These are phyloP conservation scores for Ceratonia siliqua DNA, from an alignment of 306 rosid species.

Conservation along the genomic window DNA sequence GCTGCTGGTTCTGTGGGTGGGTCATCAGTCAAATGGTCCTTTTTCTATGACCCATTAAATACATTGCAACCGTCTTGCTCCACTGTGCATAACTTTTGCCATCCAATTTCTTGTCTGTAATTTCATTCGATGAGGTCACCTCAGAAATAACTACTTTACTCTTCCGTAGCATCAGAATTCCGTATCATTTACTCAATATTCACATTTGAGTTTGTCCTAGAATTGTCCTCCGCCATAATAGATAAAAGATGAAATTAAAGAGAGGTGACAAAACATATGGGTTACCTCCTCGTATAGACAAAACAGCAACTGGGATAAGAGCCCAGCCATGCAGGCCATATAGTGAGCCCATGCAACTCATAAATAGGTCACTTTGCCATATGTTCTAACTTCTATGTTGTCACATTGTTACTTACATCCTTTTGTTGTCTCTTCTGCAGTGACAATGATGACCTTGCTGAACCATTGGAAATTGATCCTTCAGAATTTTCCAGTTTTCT, in stretches of 20 bases:
- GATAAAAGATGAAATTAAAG: not conserved
- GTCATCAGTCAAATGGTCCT: not conserved
- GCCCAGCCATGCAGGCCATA: not conserved
- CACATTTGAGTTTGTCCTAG: not conserved
- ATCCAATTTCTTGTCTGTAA: not conserved
- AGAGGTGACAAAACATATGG: not conserved
- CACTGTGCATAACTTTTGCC: not conserved
- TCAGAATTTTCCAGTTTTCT: constrained; percentile 43
- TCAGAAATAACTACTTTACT: not conserved
- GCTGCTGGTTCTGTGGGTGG: not conserved
- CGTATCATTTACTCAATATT: not conserved
- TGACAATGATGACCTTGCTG: constrained; percentile 51
- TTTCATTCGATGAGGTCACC: not conserved
- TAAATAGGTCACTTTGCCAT: not conserved
- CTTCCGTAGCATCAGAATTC: not conserved
- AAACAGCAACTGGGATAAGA: not conserved
- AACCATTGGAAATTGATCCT: constrained; percentile 52
- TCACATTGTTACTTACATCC: constrained; percentile 23
- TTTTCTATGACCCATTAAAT: not conserved
- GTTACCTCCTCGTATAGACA: not conserved
- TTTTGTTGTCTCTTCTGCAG: constrained; percentile 50
- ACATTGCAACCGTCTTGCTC: not conserved
- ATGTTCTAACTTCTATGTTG: constrained; percentile 15
- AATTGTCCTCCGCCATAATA: not conserved
- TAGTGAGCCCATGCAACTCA: not conserved